A percentile compares a stretch with the other conserved stretches of the same genome.
These are phyloP conservation scores for Vigna nakashimae DNA, from an alignment of 306 rosid genomes.

Conservation along the genomic window DNA sequence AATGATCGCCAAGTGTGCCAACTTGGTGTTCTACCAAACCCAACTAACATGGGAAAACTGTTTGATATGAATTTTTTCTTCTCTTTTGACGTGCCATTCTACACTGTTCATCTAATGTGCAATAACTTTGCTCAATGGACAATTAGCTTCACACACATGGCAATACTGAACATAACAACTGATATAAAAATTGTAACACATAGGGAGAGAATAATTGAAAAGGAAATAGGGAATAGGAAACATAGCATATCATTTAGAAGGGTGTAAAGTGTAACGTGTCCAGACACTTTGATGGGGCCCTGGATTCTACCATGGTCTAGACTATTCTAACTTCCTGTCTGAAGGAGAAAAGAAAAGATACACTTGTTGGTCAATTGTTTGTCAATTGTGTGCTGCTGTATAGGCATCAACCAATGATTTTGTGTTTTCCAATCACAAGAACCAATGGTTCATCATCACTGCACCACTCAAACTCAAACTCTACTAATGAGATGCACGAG, in stretches of 20 bases:
- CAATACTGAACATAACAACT: background rate
- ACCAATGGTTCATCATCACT: constrained; percentile 29
- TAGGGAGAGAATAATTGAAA: background rate
- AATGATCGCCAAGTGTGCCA: constrained; percentile 5
- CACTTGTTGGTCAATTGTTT: constrained; percentile 10
- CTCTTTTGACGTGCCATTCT: background rate
- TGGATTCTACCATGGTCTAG: constrained; percentile 30
- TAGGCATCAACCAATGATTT: constrained; percentile 36
- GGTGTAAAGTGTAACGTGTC: constrained; percentile 22
- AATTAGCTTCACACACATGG: background rate
- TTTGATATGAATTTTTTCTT: background rate
- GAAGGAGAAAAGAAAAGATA: constrained; percentile 21
- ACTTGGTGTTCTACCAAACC: constrained; percentile 12
- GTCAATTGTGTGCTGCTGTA: constrained; percentile 8
- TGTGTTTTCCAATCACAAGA: constrained; percentile 43
- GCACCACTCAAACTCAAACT: constrained; percentile 5
- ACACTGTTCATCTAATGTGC: background rate
- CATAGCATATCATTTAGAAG: background rate
- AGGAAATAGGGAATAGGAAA: background rate
- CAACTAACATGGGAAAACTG: background rate
- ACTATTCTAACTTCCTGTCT: constrained; percentile 36
- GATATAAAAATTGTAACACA: background rate
- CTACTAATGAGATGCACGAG: constrained; percentile 46
- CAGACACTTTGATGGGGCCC: constrained; percentile 24
- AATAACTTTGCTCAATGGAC: background rate